phyloP scores from a whole-genome alignment of 768 basidiomycete species.

The Cantharellus cinnabarinus region DNA sequence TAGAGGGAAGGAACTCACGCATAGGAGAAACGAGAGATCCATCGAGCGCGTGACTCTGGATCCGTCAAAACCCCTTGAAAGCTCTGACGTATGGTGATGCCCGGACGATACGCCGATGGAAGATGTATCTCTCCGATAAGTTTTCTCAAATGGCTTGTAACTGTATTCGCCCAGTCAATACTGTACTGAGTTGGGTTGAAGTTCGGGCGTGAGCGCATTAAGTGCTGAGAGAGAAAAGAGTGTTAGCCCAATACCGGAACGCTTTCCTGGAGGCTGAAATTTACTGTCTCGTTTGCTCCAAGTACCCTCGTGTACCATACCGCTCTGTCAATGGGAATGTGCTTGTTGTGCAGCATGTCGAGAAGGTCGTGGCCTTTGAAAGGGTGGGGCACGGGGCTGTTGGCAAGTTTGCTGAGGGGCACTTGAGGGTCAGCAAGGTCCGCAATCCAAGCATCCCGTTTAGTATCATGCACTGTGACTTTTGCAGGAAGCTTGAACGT shows the following conservation, averaged over 20 bases:
- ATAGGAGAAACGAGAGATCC: slow-evolving; percentile 64
- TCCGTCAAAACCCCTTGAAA: slow-evolving; percentile 71
- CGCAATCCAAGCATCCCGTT: slow-evolving; percentile 63
- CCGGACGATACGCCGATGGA: slow-evolving; percentile 56
- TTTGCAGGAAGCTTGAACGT: slow-evolving; percentile 66
- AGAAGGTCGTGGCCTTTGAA: slow-evolving; percentile 70
- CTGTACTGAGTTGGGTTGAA: slow-evolving; percentile 73
- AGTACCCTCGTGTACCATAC: slow-evolving; percentile 78
- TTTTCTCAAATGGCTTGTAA: slow-evolving; percentile 67
- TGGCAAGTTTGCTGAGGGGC: slow-evolving; percentile 49
- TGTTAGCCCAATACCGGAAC: background rate
- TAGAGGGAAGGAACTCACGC: slow-evolving; percentile 26
- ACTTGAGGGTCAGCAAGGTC: slow-evolving; percentile 67
- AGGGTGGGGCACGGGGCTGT: slow-evolving; percentile 71
- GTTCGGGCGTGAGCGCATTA: slow-evolving; percentile 53
- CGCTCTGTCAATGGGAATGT: slow-evolving; percentile 60
- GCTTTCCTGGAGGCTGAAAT: slow-evolving; percentile 5
- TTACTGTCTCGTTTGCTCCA: slow-evolving; percentile 70
- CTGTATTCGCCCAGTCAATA: slow-evolving; percentile 63
- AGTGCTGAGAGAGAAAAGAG: slow-evolving; percentile 26
- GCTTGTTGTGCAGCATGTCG: slow-evolving; percentile 54
- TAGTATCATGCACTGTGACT: slow-evolving; percentile 60
- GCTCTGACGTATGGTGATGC: slow-evolving; percentile 61
- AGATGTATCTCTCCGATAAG: slow-evolving; percentile 59
- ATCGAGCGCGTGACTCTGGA: slow-evolving; percentile 42